Evolutionary conservation across 169 alveolate species (phyloP).

Genomic region (Plasmodium gonderi): DNA sequence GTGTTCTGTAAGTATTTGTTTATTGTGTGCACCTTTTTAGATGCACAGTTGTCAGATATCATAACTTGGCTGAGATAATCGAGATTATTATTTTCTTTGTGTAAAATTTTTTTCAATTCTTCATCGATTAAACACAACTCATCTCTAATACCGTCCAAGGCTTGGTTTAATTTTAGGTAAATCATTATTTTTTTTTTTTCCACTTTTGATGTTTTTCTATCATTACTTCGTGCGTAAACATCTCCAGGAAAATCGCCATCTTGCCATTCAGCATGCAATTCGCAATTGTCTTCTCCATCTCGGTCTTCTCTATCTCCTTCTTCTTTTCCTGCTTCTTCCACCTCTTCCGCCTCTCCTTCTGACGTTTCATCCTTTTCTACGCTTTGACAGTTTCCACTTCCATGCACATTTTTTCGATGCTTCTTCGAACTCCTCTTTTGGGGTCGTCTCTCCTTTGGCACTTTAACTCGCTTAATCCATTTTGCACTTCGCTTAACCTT

Average conservation of each 20-base stretch:
- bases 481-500: not conserved
- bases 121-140: conserved; percentile 25
- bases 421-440: not conserved
- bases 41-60: not conserved
- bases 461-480: not conserved
- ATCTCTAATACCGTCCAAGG: conserved; percentile 18
- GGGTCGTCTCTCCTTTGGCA: not conserved
- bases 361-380: not conserved
- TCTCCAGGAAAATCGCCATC: not conserved
- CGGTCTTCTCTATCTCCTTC: not conserved
- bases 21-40: not conserved
- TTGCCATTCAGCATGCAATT: not conserved
- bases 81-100: not conserved
- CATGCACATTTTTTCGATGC: not conserved
- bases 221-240: not conserved
- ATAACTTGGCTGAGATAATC: not conserved
- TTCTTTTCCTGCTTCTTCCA: not conserved
- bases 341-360: not conserved
- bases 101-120: conserved; percentile 35
- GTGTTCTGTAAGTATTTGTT: not conserved
- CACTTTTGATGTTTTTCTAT: not conserved
- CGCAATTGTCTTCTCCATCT: not conserved
- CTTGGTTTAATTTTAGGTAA: conserved; percentile 53
- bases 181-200: conserved; percentile 31
- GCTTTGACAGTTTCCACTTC: not conserved